Evolutionary conservation across 805 yeast species (phyloP), one percentile per base, ranked within the genome.

Genomic region (Yarrowia porcina): DNA sequence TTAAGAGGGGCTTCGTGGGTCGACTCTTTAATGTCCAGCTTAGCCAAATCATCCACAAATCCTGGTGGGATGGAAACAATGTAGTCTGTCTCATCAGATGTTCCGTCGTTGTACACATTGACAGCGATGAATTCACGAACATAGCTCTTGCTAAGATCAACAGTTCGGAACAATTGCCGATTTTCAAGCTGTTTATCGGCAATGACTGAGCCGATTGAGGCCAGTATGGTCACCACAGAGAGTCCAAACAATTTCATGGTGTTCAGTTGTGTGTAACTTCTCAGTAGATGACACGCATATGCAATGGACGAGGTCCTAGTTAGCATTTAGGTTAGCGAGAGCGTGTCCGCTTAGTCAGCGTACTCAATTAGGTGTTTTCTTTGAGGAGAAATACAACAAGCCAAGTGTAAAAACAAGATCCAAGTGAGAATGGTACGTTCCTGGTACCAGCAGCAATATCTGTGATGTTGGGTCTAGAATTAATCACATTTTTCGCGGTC

Each of bases 61-160:
- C 75, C 80, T 61, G 75, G 74, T 5, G 91, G 89, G 56, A 88
- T 64, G 1, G 88, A 81, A 65, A 85, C 78, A 64, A 73, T 80
- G 74, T 90, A 92, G 61, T 76, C 81, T 42, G 72, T 70, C 63
- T 77, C 78, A 8, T 94, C 88, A 38, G 74, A 74, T 3, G 74
- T 63, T 23, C 79, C 90, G 36, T 80, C 74, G 76, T 92, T 93
- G 68, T 74, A 81, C 41, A 84, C 79, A 54, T 77, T 80, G 42
- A 90, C 70, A n/a, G 80, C 73, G 64, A 79, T 75, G 25, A 81
- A 77, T 71, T 88, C 96, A 67, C 82, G 83, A 42, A 84, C 80
- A 72, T 87, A 91, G 2, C 91, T 76, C 66, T 82, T 83, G 30
- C 82, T 71, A 56, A 91, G 79, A 69, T 90, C 97, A 36, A 90